Base-by-base conservation (phyloP, 768 basidiomycete species). In the Lactarius evosmus region DNA sequence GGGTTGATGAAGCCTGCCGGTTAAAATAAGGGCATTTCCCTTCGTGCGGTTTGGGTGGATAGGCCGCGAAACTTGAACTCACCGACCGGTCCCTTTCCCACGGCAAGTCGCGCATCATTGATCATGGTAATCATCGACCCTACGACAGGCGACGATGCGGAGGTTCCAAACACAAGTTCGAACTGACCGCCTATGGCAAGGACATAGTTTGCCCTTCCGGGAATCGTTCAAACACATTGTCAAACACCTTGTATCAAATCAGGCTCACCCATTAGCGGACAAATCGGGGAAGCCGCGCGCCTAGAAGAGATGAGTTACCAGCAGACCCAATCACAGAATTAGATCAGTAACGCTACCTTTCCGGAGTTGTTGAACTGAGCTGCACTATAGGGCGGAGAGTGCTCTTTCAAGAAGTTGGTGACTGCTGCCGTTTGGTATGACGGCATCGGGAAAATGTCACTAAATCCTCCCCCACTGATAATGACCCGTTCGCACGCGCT, bases 1-100 rank as follows among this genome's bases (percentile, higher is more conserved):
- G 88, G 88, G 70, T 90, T 90, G 65, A 89, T 82, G 69, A 74
- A 75, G 9, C 75, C 55, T 58, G 17, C 19, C 8, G 25, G 40
- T 19, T 29, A 34, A 19, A 12, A 54, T 22, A 59, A 44, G 32
- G 22, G 40, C 46, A 22, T 30, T 32, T 34, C 3, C 44, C 16
- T 29, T 30, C 22, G 33, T 40, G n/a, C 16, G 27, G 38, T n/a
- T 12, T 7, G n/a, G n/a, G 27, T 33, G 4, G 30, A 50, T 27
- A 30, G 11, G 7, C 32, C 16, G 2, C 3, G 40, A 57, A n/a
- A 41, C 58, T 46, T 41, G 44, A n/a, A 41, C 58, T 46, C 49
- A 57, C 69, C 77, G 22, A 78, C 69, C 0, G 76, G 74, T 27
- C 66, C 63, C 67, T 77, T 77, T n/a, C 74, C 72, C 11, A 62